Evolutionary conservation across 306 rosid genomes (phyloP), one percentile per base, ranked within the genome.

Genomic region (Fragaria iinumae): DNA sequence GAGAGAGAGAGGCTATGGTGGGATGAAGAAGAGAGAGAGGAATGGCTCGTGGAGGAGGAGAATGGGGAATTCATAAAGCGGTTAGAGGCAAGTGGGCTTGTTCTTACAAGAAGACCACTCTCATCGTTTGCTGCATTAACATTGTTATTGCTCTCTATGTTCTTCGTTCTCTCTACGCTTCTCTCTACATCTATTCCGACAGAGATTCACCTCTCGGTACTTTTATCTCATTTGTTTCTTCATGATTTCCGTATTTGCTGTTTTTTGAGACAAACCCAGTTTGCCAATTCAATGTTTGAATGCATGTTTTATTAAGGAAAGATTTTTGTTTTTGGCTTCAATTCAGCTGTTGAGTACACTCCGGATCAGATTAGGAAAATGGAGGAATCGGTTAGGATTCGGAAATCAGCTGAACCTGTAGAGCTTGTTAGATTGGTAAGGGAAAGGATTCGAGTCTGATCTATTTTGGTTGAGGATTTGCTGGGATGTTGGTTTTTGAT

Each of bases 281-380:
- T 82, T 82, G 43, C 47, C 18, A 47, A 55, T 86, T 48, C 36
- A 16, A 71, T 36, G 27, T 48, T 48, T 75, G 13, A 44, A 44
- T 77, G 27, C 44, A 41, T 67, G 56, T 72, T 80, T 69, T 45
- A 72, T 59, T 34, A 68, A 43, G 53, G 48, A 50, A 34, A 55
- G 23, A 3, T 60, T 66, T 74, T 45, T 27, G 5, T 21, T 6
- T 53, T 20, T 52, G 60, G 63, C 55, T 48, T 72, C 8, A 14
- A 34, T 77, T 73, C 85, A 95, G 99, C 79, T 79, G 88, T 80
- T 70, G 77, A 78, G 84, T 92, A 95, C 86, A 90, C 85, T 50
- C 92, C 96, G 38, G 97, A 92, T 86, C 99, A 95, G 93, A 88
- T 95, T 80, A 85, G 68, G 82, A 90, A 83, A 82, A 95, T 92